These are phyloP conservation scores for Yamadazyma oceani DNA, from an alignment of 1,139 yeast genomes.

Conservation along the genomic window DNA sequence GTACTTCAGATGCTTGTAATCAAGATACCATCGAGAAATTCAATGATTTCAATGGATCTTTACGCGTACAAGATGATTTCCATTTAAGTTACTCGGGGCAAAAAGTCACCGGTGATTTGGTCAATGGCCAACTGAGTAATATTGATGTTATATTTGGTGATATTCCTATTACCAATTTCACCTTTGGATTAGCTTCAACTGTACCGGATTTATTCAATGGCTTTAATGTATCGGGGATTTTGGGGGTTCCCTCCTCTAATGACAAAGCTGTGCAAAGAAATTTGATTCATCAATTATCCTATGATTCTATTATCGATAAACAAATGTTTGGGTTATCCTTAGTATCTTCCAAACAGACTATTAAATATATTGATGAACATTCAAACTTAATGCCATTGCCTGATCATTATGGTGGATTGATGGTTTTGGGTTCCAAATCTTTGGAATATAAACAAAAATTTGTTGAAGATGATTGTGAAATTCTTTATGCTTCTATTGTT, in stretches of 20 bases:
- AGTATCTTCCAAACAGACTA: constrained; percentile 19
- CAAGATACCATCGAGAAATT: constrained; percentile 21
- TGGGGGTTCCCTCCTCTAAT: constrained; percentile 55
- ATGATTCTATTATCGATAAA: constrained; percentile 19
- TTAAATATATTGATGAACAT: constrained; percentile 12
- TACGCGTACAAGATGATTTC: constrained; percentile 27
- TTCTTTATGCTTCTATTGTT: constrained; percentile 41
- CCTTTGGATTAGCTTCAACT: constrained; percentile 53
- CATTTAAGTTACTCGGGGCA: constrained; percentile 55
- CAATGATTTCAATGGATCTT: constrained; percentile 19
- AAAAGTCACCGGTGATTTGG: constrained; percentile 51
- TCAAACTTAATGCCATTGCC: constrained; percentile 13
- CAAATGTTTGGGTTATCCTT: constrained; percentile 25
- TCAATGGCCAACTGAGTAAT: constrained; percentile 18
- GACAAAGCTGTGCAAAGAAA: constrained; percentile 18
- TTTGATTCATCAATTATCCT: constrained; percentile 23
- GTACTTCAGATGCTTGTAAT: constrained; percentile 47
- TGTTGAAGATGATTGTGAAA: constrained; percentile 12
- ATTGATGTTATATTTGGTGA: constrained; percentile 32
- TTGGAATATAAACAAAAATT: constrained; percentile 16
- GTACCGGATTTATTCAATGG: constrained; percentile 55
- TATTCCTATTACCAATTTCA: constrained; percentile 38
- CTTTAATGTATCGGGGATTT: constrained; percentile 58
- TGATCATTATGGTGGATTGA: constrained; percentile 25
- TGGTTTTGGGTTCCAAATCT: constrained; percentile 27